Conservation (phyloP, 2,329 filamentous ascomycete genomes). For the Pseudopithomyces chartarum region DNA sequence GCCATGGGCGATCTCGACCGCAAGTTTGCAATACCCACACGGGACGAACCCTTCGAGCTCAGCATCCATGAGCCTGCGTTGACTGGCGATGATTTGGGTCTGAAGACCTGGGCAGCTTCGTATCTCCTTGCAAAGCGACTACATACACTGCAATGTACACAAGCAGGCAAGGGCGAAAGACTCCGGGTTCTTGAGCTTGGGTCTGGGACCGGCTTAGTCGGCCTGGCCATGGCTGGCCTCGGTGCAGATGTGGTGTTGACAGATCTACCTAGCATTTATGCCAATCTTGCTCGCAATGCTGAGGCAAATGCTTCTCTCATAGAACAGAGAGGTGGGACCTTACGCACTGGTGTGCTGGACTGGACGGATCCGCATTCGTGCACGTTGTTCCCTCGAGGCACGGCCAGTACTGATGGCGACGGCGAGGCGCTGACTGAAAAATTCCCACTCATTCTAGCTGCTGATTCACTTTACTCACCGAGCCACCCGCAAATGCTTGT, state of each 20-base stretch:
- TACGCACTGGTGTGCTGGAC: slow-evolving; percentile 71
- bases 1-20: slow-evolving; percentile 69
- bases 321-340: slow-evolving; percentile 58
- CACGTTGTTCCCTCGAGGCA: slow-evolving; percentile 17
- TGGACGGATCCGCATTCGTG: slow-evolving; percentile 68
- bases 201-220: slow-evolving; percentile 88
- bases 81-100: slow-evolving; percentile 83
- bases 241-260: slow-evolving; percentile 72
- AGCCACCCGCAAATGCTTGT: slow-evolving; percentile 78
- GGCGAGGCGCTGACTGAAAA: slow-evolving; percentile 20
- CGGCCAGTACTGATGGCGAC: slow-evolving; percentile 6
- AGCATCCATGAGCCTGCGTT: slow-evolving; percentile 83
- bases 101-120: slow-evolving; percentile 95
- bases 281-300: slow-evolving; percentile 79
- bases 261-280: slow-evolving; percentile 81
- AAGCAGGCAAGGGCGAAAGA: neutral
- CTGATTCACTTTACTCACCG: slow-evolving; percentile 86
- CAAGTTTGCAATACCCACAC: slow-evolving; percentile 61
- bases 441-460: slow-evolving; percentile 72
- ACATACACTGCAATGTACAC: slow-evolving; percentile 33
- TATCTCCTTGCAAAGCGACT: slow-evolving; percentile 82
- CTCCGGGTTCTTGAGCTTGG: slow-evolving; percentile 73
- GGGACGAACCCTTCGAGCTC: slow-evolving; percentile 57
- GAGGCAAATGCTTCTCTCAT: slow-evolving; percentile 66
- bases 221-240: slow-evolving; percentile 80